Conservation (phyloP, 495 filamentous ascomycete species). For the Aspergillus diversus region DNA sequence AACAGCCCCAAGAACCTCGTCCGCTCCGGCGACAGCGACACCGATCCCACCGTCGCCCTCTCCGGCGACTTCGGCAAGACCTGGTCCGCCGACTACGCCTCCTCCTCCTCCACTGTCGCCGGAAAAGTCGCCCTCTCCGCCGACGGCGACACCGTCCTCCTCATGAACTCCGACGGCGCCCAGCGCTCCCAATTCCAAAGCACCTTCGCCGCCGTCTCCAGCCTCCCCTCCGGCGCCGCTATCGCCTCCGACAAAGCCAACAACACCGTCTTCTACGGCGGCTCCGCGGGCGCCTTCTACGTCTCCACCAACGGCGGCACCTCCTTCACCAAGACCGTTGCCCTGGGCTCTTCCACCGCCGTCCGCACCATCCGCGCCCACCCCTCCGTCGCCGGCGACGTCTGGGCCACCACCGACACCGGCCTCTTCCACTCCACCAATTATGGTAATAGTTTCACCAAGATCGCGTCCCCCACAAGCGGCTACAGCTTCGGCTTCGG, state of each 20-base stretch:
- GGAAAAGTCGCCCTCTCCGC: conserved; percentile 20
- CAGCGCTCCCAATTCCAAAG: conserved; percentile 9
- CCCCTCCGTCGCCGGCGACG: conserved; percentile 19
- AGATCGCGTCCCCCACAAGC: conserved; percentile 10
- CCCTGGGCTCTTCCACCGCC: conserved; percentile 16
- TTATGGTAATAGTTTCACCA: conserved; percentile 17
- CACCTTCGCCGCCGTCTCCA: conserved; percentile 16
- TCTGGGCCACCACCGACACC: conserved; percentile 22
- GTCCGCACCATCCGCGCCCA: conserved; percentile 22
- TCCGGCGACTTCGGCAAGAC: conserved; percentile 19
- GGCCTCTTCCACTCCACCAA: conserved; percentile 24
- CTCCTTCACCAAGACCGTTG: conserved; percentile 15
- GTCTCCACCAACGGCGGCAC: conserved; percentile 16
- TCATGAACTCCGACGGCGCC: conserved; percentile 13
- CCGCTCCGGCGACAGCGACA: conserved; percentile 15
- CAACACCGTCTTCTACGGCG: conserved; percentile 23
- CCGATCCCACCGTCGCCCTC: conserved; percentile 18
- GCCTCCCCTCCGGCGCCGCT: conserved; percentile 18
- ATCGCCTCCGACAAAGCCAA: conserved; percentile 24
- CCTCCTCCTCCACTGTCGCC: conserved; percentile 14
- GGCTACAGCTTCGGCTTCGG: conserved; percentile 22
- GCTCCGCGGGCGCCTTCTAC: conserved; percentile 14
- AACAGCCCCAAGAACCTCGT: conserved; percentile 23
- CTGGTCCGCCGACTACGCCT: conserved; percentile 22
- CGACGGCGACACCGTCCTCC: conserved; percentile 19